Base-by-base conservation (phyloP, 768 basidiomycete species). In the Lactarius sanguifluus region DNA sequence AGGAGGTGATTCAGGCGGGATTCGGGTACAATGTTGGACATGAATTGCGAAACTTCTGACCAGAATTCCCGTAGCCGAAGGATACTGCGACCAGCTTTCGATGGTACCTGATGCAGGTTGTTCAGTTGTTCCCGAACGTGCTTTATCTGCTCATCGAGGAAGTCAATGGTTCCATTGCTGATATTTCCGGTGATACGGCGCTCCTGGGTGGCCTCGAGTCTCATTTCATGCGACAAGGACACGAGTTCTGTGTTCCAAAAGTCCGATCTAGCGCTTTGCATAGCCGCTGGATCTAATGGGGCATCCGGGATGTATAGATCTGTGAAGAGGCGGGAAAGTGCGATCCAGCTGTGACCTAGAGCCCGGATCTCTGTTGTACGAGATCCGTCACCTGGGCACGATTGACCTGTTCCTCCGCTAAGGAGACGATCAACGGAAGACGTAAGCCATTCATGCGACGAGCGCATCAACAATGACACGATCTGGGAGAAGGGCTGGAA, bases 221-320 rank as follows among this genome's bases (percentile, higher is more conserved):
- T 61, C 9, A 88, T 73, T 74, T 92, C 86, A 2, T 77, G 75
- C 4, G 72, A 67, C 3, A 91, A 69, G 30, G 78, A 71, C 2
- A 73, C 69, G 38, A 78, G 70, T 62, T 86, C 80, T 58, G 79
- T 72, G 34, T 73, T 72, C 73, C 82, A 80, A 34, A 86, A 84
- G 36, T 78, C 75, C 2, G 72, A 72, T 0, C 79, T 77, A 57
- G 79, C 83, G 59, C 79, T 81, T 62, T 86, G 81, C 40, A 88
- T 82, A 28, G 86, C 86, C 8, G 88, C 86, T 32, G 97, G 97
- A 75, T 99, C 97, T 58, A 98, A 77, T 2, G 96, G 94, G 2
- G 85, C 78, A 74, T 93, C 84, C 0, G 97, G 94, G 45, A 98
- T 81, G 72, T 89, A 89, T 23, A 96, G 82, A 4, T 88, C 80